These are phyloP conservation scores for Neoconidiobolus thromboides DNA, from an alignment of 371 early-diverging fungal species.

Conservation along the genomic window DNA sequence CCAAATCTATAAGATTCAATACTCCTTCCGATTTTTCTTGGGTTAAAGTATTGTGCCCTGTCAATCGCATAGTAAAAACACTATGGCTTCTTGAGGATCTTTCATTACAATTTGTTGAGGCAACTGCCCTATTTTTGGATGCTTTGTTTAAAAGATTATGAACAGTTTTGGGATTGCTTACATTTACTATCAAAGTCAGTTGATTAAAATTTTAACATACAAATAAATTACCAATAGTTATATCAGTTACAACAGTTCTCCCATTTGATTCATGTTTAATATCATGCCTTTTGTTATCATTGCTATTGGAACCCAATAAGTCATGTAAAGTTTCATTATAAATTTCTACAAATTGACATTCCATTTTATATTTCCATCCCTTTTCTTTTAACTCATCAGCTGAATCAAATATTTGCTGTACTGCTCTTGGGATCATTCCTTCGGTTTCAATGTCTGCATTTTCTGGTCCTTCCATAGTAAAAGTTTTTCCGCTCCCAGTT, in stretches of 20 bases:
- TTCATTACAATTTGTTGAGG: constrained; percentile 84
- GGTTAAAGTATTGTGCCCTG: constrained; percentile 48
- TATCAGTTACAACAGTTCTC: constrained; percentile 59
- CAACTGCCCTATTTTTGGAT: constrained; percentile 65
- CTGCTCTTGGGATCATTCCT: constrained; percentile 84
- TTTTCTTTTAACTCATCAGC: constrained; percentile 48
- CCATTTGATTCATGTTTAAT: constrained; percentile 55
- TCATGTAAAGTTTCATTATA: constrained; percentile 93
- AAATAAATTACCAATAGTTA: constrained; percentile 29
- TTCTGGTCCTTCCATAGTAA: constrained; percentile 60
- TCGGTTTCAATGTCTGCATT: constrained; percentile 17
- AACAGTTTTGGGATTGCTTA: constrained; percentile 53
- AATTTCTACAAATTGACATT: constrained; percentile 81
- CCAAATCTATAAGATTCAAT: constrained; percentile 88
- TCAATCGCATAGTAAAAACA: constrained; percentile 67
- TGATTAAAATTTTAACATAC: neutral
- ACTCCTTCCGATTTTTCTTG: constrained; percentile 51
- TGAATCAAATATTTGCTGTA: constrained; percentile 63
- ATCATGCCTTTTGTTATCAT: constrained; percentile 39
- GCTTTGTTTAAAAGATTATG: constrained; percentile 50
- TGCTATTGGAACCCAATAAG: constrained; percentile 22
- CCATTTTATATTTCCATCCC: constrained; percentile 78
- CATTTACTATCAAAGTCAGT: constrained; percentile 13
- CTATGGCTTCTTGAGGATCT: constrained; percentile 91
- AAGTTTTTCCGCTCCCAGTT: constrained; percentile 96